Evolutionary conservation across 2,329 filamentous ascomycete genomes (phyloP), one percentile per base, ranked within the genome.

Genomic region (Aspergillus sp.): DNA sequence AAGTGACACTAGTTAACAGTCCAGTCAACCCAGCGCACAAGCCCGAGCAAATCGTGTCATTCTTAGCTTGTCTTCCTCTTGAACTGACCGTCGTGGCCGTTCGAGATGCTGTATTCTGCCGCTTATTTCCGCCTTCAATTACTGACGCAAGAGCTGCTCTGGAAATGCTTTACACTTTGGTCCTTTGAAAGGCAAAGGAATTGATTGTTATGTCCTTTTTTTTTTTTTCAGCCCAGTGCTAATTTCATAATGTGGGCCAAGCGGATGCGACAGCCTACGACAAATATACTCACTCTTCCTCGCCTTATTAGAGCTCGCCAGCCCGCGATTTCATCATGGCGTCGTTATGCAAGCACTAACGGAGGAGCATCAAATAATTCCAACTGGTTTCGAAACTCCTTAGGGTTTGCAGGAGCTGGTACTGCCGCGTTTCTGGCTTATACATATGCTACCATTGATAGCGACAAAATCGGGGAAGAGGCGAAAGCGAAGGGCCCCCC

Each of bases 41-140:
- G 10, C 25, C 17, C 17, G 37, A 17, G 17, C 7, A 22, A 5
- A 39, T 5, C 17, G 37, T 39, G 10, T 20, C 33, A 37, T 37
- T n/a, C 33, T 37, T 19, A n/a, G 20, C 39, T 20, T 9, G 7
- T 13, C 7, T 17, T 27, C 17, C 20, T n/a, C 41, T 30, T n/a
- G 7, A 37, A 32, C 23, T 25, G 37, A 38, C 44, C 56, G 58
- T 53, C 56, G 50, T 54, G 55, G 48, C 54, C 53, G 51, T 48
- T 57, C 49, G 25, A 48, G 49, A 53, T 55, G 52, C 55, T 50
- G 41, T 56, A 63, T 69, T 69, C 64, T 69, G 66, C 66, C 66
- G 43, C 38, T 25, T 23, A 38, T 43, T 46, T 57, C 64, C 63
- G 64, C 61, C 50, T 56, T 20, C 45, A 52, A 44, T 51, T 47